Base-by-base conservation (phyloP, 2,329 filamentous ascomycete species). In the Hypocrella siamensis region DNA sequence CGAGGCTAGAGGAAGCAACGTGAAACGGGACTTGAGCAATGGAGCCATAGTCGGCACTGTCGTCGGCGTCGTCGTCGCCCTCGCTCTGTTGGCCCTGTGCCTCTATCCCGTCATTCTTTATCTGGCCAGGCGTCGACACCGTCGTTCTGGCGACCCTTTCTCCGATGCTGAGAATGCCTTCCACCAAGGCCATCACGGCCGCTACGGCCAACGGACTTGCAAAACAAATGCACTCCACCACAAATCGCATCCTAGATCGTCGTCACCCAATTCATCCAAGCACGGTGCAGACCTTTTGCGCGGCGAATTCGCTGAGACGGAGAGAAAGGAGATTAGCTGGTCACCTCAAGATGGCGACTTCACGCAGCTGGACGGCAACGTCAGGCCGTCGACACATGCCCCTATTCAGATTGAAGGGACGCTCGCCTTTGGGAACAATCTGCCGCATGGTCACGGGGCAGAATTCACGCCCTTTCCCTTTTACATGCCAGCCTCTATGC, bases 101-200 rank as follows among this genome's bases (percentile, higher is more conserved):
- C 47, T 57, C 25, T 60, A 59, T 32, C 57, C 57, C 11, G 45
- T 60, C 33, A 37, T 59, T 24, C 42, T 59, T 29, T 41, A 52
- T 28, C 42, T 36, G n/a, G 33, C 51, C 31, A 54, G 45, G 35
- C 46, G 45, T 30, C 44, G 46, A 22, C 44, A 37, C 32, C 40
- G 43, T 30, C 40, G 43, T 30, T n/a, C n/a, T n/a, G 38, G 29
- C 27, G 25, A 41, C 15, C 35, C 28, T n/a, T 37, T 39, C 25
- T 36, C 41, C 30, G 52, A 56, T 34, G 38, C 41, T 18, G 56
- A 58, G 42, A 43, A 42, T 17, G 47, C 44, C 31, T 38, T 44
- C 26, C 40, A 38, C 25, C 38, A 42, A n/a, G n/a, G 25, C n/a
- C 15, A 14, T 26, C 25, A 14, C n/a, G n/a, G 25, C 25, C n/a